Percentiles rank a stretch among this genome's conserved stretches.
phyloP scores from a whole-genome alignment of 2,329 filamentous ascomycete species.

The Fusarium beomiforme region DNA sequence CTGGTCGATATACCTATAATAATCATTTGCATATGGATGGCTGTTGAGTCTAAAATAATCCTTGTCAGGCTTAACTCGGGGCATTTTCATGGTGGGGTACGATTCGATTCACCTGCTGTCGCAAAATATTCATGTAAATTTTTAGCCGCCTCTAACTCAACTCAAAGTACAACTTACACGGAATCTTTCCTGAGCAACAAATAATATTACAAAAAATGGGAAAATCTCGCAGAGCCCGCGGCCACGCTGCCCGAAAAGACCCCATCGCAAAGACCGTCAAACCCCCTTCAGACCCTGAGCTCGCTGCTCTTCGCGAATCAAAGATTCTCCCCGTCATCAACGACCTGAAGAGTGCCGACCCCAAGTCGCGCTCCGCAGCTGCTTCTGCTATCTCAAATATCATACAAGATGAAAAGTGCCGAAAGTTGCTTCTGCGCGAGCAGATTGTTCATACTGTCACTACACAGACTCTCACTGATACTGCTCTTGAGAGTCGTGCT shows the following conservation, averaged over 20 bases:
- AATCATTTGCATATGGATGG: neutral
- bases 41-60: constrained; percentile 9
- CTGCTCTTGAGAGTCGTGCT: constrained; percentile 69
- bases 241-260: constrained; percentile 60
- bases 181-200: neutral
- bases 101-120: constrained; percentile 19
- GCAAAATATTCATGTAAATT: constrained; percentile 36
- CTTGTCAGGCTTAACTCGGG: constrained; percentile 14
- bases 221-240: constrained; percentile 66
- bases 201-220: constrained; percentile 57
- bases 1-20: neutral
- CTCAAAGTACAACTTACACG: neutral
- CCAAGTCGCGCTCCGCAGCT: constrained; percentile 67
- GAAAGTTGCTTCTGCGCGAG: constrained; percentile 73
- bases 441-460: constrained; percentile 72
- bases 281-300: constrained; percentile 70
- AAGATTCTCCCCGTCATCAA: constrained; percentile 71
- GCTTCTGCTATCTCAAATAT: constrained; percentile 69
- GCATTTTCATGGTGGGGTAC: constrained; percentile 36
- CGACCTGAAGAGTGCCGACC: constrained; percentile 67
- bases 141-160: constrained; percentile 15
- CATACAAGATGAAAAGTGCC: constrained; percentile 68
- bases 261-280: constrained; percentile 68
- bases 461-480: constrained; percentile 71
- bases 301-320: constrained; percentile 69